Conservation (phyloP, 2,329 filamentous ascomycete species). For the Sporothrix brasiliensis region DNA sequence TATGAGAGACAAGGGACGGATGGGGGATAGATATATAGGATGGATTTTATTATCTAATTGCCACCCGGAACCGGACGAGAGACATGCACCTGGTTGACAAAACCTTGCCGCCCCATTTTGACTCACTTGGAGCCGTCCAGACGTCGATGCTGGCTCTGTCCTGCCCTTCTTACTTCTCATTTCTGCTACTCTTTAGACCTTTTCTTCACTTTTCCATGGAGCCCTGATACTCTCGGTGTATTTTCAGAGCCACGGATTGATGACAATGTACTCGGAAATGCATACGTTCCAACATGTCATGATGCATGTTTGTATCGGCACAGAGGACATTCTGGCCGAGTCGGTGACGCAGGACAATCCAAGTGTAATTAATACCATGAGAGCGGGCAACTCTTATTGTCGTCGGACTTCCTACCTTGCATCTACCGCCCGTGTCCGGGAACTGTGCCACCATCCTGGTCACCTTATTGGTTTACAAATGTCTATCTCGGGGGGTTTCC, state of each 20-base stretch:
- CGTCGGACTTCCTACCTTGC: background rate
- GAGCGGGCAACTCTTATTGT: background rate
- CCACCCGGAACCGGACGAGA: background rate
- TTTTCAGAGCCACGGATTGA: no score
- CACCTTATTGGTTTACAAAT: background rate
- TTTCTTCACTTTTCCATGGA: no score
- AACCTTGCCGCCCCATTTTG: background rate
- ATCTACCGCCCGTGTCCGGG: slow-evolving; percentile 1
- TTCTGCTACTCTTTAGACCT: no score
- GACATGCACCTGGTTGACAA: background rate
- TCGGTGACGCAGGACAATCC: background rate
- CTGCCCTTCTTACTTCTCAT: no score
- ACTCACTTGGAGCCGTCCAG: no score
- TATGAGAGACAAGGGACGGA: background rate
- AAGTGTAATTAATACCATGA: background rate
- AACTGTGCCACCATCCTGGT: background rate
- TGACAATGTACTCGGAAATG: no score
- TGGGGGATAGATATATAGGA: background rate
- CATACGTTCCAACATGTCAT: no score
- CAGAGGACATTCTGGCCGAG: no score
- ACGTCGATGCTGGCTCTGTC: no score
- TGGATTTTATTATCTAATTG: background rate
- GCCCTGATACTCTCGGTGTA: no score
- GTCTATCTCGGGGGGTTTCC: background rate
- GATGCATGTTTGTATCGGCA: no score